A percentile compares a stretch with the other conserved stretches of the same genome.
phyloP scores from a whole-genome alignment of 768 basidiomycete genomes.

The Hericium rajendrae region DNA sequence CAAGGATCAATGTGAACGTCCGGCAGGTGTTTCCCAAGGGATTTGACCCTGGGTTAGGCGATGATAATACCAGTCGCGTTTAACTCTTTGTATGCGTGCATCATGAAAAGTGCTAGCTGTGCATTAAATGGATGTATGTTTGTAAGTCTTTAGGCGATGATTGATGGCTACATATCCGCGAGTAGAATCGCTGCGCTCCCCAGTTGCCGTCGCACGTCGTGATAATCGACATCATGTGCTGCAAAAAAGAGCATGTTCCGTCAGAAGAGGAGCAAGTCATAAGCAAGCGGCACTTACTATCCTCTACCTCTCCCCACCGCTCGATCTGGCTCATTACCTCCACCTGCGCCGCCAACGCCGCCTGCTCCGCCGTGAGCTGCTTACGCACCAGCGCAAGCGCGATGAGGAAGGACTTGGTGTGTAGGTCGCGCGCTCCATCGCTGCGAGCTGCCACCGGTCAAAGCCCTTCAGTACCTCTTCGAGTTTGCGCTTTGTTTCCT shows the following conservation, averaged over 20 bases:
- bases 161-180: background rate
- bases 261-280: background rate
- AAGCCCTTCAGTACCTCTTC: slow-evolving; percentile 46
- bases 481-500: slow-evolving; percentile 56
- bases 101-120: background rate
- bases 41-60: slow-evolving; percentile 30
- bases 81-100: background rate
- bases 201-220: slow-evolving; percentile 81
- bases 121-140: background rate
- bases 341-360: slow-evolving; percentile 76
- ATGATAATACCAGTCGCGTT: background rate
- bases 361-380: slow-evolving; percentile 71
- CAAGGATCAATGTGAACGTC: slow-evolving; percentile 87
- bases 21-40: slow-evolving; percentile 79
- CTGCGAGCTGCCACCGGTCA: slow-evolving; percentile 84
- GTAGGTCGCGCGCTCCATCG: slow-evolving; percentile 86
- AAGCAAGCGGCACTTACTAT: slow-evolving; percentile 54
- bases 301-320: slow-evolving; percentile 99
- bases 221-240: slow-evolving; percentile 98
- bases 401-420: slow-evolving; percentile 88
- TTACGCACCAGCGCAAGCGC: slow-evolving; percentile 75
- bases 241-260: slow-evolving; percentile 5
- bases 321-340: slow-evolving; percentile 95
- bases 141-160: background rate
- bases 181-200: slow-evolving; percentile 65